Conservation (phyloP, 2,329 filamentous ascomycete species). For the Botrytis sinoallii region DNA sequence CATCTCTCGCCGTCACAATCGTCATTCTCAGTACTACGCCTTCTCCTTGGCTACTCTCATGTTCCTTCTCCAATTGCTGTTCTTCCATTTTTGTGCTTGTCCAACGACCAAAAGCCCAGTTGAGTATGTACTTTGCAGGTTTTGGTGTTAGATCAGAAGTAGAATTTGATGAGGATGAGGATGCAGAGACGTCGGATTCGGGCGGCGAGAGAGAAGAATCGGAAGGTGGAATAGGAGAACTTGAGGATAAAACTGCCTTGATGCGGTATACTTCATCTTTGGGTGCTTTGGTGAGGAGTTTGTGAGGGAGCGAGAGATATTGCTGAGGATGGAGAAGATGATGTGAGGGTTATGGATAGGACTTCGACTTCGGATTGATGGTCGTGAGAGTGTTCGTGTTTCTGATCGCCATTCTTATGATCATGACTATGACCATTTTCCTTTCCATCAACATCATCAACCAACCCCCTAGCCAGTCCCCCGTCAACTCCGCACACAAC, state of each 20-base stretch:
- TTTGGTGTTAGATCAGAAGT: neutral
- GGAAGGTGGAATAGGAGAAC: conserved; percentile 48
- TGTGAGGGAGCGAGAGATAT: conserved; percentile 11
- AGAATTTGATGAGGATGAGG: conserved; percentile 14
- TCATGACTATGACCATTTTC: conserved; percentile 42
- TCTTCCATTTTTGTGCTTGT: conserved; percentile 67
- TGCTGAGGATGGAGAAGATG: neutral
- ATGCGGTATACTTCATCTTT: conserved; percentile 97
- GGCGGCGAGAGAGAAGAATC: conserved; percentile 44
- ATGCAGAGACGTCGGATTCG: conserved; percentile 28
- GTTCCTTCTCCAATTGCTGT: conserved; percentile 43
- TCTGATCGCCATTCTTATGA: conserved; percentile 40
- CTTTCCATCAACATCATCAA: conserved; percentile 38
- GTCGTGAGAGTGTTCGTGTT: conserved; percentile 42
- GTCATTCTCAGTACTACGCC: conserved; percentile 63
- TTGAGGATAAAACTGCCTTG: conserved; percentile 63
- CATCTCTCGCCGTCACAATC: conserved; percentile 68
- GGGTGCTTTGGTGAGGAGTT: conserved; percentile 67
- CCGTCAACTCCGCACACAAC: conserved; percentile 86
- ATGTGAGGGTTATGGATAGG: conserved; percentile 67
- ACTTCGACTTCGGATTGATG: conserved; percentile 90
- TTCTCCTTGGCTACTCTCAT: conserved; percentile 52
- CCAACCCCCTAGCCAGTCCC: conserved; percentile 61
- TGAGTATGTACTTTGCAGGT: conserved; percentile 73
- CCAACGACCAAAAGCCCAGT: conserved; percentile 98